Conservation (phyloP, 495 filamentous ascomycete genomes). For the Neohortaea acidophila region DNA sequence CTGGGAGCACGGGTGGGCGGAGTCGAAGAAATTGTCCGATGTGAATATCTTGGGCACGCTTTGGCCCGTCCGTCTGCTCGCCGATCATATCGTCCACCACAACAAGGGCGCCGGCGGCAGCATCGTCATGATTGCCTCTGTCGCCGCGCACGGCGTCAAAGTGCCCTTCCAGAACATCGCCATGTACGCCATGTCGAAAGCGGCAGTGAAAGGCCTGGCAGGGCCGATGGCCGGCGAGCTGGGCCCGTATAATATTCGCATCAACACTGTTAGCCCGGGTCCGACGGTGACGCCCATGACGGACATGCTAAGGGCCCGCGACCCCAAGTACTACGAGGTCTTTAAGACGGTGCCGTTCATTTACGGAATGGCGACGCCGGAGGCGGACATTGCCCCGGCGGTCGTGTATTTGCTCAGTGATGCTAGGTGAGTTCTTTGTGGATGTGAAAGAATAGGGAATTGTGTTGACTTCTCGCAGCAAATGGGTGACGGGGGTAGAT, state of each 20-base stretch:
- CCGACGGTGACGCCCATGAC: slow-evolving; percentile 10
- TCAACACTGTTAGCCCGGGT: slow-evolving; percentile 14
- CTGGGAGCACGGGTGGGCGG: slow-evolving; percentile 5
- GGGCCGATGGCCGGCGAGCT: slow-evolving; percentile 14
- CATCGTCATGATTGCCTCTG: slow-evolving; percentile 16
- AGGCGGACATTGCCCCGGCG: slow-evolving; percentile 2
- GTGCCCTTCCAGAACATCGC: slow-evolving; percentile 8
- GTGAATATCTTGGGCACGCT: slow-evolving; percentile 12
- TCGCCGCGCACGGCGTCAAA: slow-evolving; percentile 10
- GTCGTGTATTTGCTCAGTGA: slow-evolving; percentile 5
- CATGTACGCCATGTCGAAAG: slow-evolving; percentile 17
- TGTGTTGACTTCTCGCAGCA: too few relatives aligned
- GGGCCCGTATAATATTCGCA: slow-evolving; percentile 5
- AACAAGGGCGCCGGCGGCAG: slow-evolving; percentile 9
- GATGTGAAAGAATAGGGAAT: too few relatives aligned
- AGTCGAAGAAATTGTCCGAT: slow-evolving; percentile 3
- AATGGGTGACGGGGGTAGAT: slow-evolving; percentile 5
- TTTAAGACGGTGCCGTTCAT: slow-evolving; percentile 6
- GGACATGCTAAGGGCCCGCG: background rate
- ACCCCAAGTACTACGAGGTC: slow-evolving; percentile 4
- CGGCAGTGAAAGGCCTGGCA: slow-evolving; percentile 13
- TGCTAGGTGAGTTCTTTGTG: slow-evolving; percentile 1
- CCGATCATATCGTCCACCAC: slow-evolving; percentile 1
- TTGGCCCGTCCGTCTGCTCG: slow-evolving; percentile 1
- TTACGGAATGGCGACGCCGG: slow-evolving; percentile 2